phyloP scores from a whole-genome alignment of 2,329 filamentous ascomycete species.

The Stemphylium vesicarium region DNA sequence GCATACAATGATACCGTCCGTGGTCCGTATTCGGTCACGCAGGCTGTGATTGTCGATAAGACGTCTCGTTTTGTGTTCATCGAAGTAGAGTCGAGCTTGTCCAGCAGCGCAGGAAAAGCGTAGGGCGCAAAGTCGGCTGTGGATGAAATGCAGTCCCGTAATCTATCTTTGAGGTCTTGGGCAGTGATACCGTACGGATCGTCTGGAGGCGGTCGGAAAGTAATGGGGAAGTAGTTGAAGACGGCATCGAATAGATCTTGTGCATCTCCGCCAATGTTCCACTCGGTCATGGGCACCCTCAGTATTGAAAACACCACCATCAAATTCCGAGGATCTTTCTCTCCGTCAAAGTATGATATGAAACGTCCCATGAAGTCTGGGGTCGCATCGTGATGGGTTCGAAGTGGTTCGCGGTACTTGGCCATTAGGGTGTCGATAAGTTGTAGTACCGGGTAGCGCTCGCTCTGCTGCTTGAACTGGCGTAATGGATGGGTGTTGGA shows the following conservation, averaged over 20 bases:
- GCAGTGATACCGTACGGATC: slow-evolving; percentile 74
- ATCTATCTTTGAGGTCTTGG: slow-evolving; percentile 68
- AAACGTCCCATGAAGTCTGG: slow-evolving; percentile 65
- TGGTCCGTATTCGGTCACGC: slow-evolving; percentile 64
- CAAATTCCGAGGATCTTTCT: slow-evolving; percentile 72
- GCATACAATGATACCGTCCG: slow-evolving; percentile 67
- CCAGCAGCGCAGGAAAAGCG: slow-evolving; percentile 69
- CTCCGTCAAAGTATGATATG: slow-evolving; percentile 69
- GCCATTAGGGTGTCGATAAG: slow-evolving; percentile 68
- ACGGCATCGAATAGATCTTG: slow-evolving; percentile 68
- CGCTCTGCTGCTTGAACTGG: slow-evolving; percentile 66
- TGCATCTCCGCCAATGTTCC: slow-evolving; percentile 66
- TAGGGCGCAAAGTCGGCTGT: slow-evolving; percentile 69
- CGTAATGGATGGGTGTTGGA: slow-evolving; percentile 64
- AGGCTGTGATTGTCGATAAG: slow-evolving; percentile 66
- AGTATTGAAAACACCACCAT: slow-evolving; percentile 74
- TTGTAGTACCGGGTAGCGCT: slow-evolving; percentile 66
- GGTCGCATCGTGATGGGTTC: slow-evolving; percentile 58
- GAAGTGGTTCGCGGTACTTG: slow-evolving; percentile 56
- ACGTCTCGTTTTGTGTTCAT: slow-evolving; percentile 73
- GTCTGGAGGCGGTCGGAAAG: slow-evolving; percentile 71
- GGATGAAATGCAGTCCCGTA: slow-evolving; percentile 69
- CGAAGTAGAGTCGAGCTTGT: slow-evolving; percentile 73
- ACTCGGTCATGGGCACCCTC: slow-evolving; percentile 71
- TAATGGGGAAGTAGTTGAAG: slow-evolving; percentile 76